Conservation (phyloP, 1,284 basidiomycete genomes). For the Heterobasidion irregulare region DNA sequence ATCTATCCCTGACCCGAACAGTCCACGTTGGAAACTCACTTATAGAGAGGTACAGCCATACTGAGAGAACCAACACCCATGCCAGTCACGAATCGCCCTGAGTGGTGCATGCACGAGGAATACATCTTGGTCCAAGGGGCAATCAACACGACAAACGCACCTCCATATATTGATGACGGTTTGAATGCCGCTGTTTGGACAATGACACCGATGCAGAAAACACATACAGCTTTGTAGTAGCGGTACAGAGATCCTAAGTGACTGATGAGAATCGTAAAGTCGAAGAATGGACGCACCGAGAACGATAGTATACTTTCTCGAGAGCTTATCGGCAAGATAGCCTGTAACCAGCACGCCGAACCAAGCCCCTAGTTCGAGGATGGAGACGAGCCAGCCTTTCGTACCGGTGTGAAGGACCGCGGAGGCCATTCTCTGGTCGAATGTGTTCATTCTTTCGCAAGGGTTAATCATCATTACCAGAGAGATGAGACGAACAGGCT, state of each 20-base stretch:
- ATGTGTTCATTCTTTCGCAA: conserved; percentile 38
- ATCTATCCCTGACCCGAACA: background rate
- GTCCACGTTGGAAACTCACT: conserved; percentile 28
- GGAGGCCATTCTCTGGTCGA: conserved; percentile 43
- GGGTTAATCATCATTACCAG: background rate
- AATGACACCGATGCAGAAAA: conserved; percentile 64
- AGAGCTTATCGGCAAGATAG: conserved; percentile 63
- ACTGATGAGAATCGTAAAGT: background rate
- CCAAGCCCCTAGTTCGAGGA: conserved; percentile 68
- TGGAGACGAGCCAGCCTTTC: conserved; percentile 64
- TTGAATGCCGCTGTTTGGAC: conserved; percentile 52
- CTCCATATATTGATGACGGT: conserved; percentile 58
- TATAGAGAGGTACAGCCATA: conserved; percentile 73
- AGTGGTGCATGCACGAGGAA: conserved; percentile 4
- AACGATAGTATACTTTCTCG: conserved; percentile 64
- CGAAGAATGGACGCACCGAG: conserved; percentile 29
- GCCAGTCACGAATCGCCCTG: conserved; percentile 70
- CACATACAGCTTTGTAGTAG: conserved; percentile 38
- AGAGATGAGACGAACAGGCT: conserved; percentile 21
- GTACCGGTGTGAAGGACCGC: conserved; percentile 40
- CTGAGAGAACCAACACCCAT: conserved; percentile 69
- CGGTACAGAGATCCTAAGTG: conserved; percentile 2
- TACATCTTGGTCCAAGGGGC: background rate
- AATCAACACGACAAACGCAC: conserved; percentile 12
- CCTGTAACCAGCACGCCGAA: conserved; percentile 63